A percentile compares a stretch with the other conserved stretches of the same genome.
Evolutionary conservation across 495 filamentous ascomycete genomes (phyloP).

Genomic region (Annulohypoxylon nitens): DNA sequence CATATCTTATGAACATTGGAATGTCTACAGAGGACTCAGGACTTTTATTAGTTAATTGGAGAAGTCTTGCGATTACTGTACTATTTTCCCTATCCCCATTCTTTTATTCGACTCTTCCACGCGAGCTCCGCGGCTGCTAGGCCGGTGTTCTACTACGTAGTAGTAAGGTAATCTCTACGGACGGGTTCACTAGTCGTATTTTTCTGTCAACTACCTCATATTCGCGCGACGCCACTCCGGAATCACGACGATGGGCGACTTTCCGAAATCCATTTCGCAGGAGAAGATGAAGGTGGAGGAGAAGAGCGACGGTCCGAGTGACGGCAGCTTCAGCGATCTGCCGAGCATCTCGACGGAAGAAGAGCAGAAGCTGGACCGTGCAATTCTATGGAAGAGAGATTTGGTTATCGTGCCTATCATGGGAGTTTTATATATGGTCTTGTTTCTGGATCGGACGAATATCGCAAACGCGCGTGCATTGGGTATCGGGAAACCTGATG

Average conservation of each 20-base stretch:
- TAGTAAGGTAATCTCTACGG: not conserved
- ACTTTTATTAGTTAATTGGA: not conserved
- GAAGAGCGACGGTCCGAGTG: constrained; percentile 16
- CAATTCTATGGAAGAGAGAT: constrained; percentile 42
- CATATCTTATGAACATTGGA: constrained; percentile 7
- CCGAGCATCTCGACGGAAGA: constrained; percentile 5
- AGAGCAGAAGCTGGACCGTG: constrained; percentile 31
- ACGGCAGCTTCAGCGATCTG: not conserved
- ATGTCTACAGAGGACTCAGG: not conserved
- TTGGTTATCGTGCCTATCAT: constrained; percentile 42
- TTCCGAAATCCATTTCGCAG: not conserved
- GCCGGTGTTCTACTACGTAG: constrained; percentile 6
- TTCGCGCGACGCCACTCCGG: not conserved
- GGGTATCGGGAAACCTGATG: constrained; percentile 32
- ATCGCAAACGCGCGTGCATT: constrained; percentile 43
- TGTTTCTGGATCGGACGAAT: constrained; percentile 47
- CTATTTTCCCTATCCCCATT: not conserved
- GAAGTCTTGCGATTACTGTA: not conserved
- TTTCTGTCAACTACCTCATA: not conserved
- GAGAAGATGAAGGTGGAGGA: constrained; percentile 17
- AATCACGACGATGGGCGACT: constrained; percentile 20
- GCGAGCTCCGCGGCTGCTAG: constrained; percentile 7
- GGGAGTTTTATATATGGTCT: constrained; percentile 40
- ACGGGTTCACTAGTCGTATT: not conserved
- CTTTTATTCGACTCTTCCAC: not conserved